Conservation (phyloP, 176 grass and related monocot genomes). For the Paspalum notatum region DNA sequence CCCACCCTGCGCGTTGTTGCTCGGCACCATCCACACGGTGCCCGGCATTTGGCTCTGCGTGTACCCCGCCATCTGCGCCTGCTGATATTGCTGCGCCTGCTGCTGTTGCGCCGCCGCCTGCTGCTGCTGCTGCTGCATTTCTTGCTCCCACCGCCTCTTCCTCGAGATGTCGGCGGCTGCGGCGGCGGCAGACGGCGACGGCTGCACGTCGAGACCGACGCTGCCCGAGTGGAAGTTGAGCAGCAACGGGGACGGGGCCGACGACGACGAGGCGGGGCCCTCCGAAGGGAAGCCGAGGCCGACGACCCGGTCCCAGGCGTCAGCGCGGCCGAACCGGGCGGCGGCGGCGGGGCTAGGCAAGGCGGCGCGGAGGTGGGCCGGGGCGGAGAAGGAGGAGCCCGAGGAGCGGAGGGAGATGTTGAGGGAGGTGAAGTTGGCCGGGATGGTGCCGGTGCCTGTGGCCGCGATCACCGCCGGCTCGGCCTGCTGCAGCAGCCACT, state of each 20-base stretch:
- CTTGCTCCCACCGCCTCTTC: slow-evolving; percentile 84
- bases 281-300: slow-evolving; percentile 62
- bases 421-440: slow-evolving; percentile 94
- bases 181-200: slow-evolving; percentile 53
- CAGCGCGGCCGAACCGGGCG: slow-evolving; percentile 45
- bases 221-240: slow-evolving; percentile 87
- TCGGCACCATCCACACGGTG: slow-evolving; percentile 92
- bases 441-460: slow-evolving; percentile 94
- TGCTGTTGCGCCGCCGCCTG: slow-evolving; percentile 41
- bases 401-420: slow-evolving; percentile 98
- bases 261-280: slow-evolving; percentile 68
- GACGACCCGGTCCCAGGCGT: slow-evolving; percentile 68
- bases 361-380: slow-evolving; percentile 67
- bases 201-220: slow-evolving; percentile 71
- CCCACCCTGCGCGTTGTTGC: slow-evolving; percentile 67
- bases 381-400: slow-evolving; percentile 72
- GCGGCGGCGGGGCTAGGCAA: slow-evolving; percentile 42
- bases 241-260: slow-evolving; percentile 66
- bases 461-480: slow-evolving; percentile 96
- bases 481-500: slow-evolving; percentile 98
- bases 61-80: slow-evolving; percentile 88
- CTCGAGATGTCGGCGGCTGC: slow-evolving; percentile 59
- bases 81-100: slow-evolving; percentile 68
- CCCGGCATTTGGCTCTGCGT: slow-evolving; percentile 81
- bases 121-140: slow-evolving; percentile 60